Evolutionary conservation across 2,329 filamentous ascomycete genomes (phyloP), one percentile per base, ranked within the genome.

Genomic region (Penicillium sp.): DNA sequence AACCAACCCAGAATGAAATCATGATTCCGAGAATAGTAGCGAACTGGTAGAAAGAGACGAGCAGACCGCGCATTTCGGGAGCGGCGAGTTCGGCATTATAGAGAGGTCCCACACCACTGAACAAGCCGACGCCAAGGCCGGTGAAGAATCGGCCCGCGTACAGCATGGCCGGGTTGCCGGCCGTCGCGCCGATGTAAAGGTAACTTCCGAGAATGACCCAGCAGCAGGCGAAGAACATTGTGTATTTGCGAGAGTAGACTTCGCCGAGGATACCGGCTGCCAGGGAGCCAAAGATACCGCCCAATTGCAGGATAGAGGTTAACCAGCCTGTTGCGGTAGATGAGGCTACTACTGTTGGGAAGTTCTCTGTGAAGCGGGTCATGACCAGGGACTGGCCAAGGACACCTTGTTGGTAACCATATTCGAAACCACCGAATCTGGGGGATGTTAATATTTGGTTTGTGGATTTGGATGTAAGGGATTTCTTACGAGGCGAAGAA

Each of bases 281-380:
- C 10, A 79, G 54, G 1, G 75, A 75, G 31, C 76, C 73, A 5
- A 74, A 56, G 14, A 80, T 68, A 31, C 79, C 80, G 35, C 80
- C 80, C 9, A 82, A 65, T 59, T 82, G 78, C 17, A 82, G 75
- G 71, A 82, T 78, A 3, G 80, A 80, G 16, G 80, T 82, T 63
- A 82, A 66, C 72, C 73, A 75, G 6, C 73, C 73, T 5, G 69
- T 73, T 31, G 71, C 68, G 22, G 65, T 68, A 7, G 76, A 75
- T 1, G 71, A 74, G 11, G 73, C 68, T 1, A 77, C 75, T 4
- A 80, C 76, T 14, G 73, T 69, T 19, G 76, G 72, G 59, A 81
- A 81, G 6, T 72, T 73, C 4, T 73, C 70, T 4, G 75, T 72
- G 57, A 82, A 81, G 36, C 78, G 77, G 8, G 77, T 74, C 78